phyloP scores from a whole-genome alignment of 805 yeast species.

The Candida morakotiae region DNA sequence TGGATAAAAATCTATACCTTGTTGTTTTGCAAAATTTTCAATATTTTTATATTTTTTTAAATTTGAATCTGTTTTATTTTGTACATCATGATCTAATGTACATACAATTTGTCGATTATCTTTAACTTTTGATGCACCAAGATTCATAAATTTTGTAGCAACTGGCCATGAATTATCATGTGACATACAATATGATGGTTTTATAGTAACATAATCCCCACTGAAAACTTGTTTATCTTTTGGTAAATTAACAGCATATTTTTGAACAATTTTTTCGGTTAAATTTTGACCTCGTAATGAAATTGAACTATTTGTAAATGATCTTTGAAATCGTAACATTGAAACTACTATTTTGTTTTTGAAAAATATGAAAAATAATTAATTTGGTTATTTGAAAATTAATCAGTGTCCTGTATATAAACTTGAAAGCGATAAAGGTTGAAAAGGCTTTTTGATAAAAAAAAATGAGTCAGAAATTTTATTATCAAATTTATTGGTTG shows the following conservation, averaged over 20 bases:
- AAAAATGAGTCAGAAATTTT: constrained; percentile 7
- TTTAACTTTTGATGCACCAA: constrained; percentile 81
- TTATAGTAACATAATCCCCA: constrained; percentile 93
- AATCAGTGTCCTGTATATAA: neutral
- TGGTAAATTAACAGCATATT: constrained; percentile 72
- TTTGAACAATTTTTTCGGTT: constrained; percentile 94
- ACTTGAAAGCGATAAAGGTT: constrained; percentile 1
- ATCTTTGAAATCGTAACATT: constrained; percentile 11
- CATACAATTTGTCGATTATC: constrained; percentile 90
- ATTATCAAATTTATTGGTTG: constrained; percentile 1
- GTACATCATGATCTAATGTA: constrained; percentile 97
- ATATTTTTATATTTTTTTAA: constrained; percentile 84
- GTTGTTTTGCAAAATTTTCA: constrained; percentile 82
- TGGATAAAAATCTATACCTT: constrained; percentile 94
- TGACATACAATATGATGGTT: constrained; percentile 97
- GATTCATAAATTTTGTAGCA: constrained; percentile 90
- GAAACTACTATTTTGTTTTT: no score
- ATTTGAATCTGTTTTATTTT: constrained; percentile 86
- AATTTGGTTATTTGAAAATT: no score
- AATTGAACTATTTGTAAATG: constrained; percentile 14
- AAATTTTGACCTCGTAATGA: constrained; percentile 64
- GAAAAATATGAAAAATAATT: no score
- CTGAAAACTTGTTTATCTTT: constrained; percentile 73
- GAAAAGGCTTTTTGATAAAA: constrained; percentile 1
- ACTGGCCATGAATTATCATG: constrained; percentile 99